Evolutionary conservation across 1,284 basidiomycete species (phyloP), one percentile per base, ranked within the genome.

Genomic region (Mixia osmundae): DNA sequence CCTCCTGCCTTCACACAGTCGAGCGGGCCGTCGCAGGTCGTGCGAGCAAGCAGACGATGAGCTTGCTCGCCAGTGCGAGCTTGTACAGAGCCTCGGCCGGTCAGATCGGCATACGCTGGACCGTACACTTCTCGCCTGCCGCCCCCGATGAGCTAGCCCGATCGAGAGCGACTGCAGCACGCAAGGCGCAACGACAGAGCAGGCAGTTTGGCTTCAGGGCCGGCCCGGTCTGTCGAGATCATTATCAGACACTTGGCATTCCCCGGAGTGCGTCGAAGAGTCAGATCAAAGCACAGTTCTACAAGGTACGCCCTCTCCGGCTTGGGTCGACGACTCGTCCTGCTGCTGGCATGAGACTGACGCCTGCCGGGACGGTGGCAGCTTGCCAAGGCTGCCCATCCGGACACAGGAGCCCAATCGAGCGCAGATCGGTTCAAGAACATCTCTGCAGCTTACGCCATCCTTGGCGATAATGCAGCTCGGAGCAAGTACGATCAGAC

Each of bases 211-310:
- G n/a, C n/a, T n/a, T n/a, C n/a, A n/a, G n/a, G n/a, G n/a, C n/a
- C n/a, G n/a, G n/a, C n/a, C n/a, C n/a, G n/a, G n/a, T n/a, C n/a
- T n/a, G n/a, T n/a, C n/a, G n/a, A n/a, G n/a, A 40, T 30, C 39
- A 40, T 25, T 40, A 40, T 21, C 33, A 40, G 19, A 36, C 35
- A 4, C 29, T 40, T 15, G 16, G 33, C 14, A 18, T 40, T 15
- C 34, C 39, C 10, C 36, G 31, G 33, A 26, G 19, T 15, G 39
- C 39, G 15, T 36, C 34, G 16, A 30, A 33, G 12, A 34, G 37
- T 30, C 39, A 40, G 29, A 40, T 40, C 22, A 40, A 40, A 21
- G 39, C 39, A 5, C 39, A 40, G 20, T 40, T 40, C 35, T 40
- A 40, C 25, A 40, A 35, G 24, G 39, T 40, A 19, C 12, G 20